These are phyloP conservation scores for Fagopyrum homotropicum DNA, from an alignment of 148 eudicot species.

Conservation along the genomic window DNA sequence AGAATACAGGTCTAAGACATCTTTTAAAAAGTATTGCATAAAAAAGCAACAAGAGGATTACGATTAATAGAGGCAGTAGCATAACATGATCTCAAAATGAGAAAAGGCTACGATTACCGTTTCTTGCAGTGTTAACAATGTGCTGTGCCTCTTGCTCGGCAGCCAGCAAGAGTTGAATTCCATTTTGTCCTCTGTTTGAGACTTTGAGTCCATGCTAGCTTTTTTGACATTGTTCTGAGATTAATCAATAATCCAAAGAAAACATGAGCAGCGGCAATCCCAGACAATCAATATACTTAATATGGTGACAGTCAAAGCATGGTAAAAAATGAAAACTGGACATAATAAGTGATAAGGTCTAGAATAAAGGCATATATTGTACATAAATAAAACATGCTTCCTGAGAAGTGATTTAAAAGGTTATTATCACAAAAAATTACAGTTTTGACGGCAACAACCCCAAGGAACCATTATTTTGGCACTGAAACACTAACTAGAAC, in stretches of 20 bases:
- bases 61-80: not conserved
- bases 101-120: slow-evolving; percentile 27
- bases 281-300: not conserved
- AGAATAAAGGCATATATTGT: not conserved
- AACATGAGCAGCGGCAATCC: not conserved
- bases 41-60: not conserved
- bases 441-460: not conserved
- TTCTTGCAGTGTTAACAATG: slow-evolving; percentile 74
- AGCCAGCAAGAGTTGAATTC: slow-evolving; percentile 75
- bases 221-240: not conserved
- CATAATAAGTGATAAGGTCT: not conserved
- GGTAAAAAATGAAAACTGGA: not conserved
- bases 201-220: slow-evolving; percentile 42
- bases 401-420: not conserved
- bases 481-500: not conserved
- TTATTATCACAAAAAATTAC: not conserved
- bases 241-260: not conserved
- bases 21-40: not conserved
- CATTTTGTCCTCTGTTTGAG: slow-evolving; percentile 64
- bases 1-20: not conserved
- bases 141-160: slow-evolving; percentile 96
- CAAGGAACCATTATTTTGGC: not conserved
- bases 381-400: not conserved
- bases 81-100: not conserved
- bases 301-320: not conserved